phyloP scores from a whole-genome alignment of 257 asterid genomes.

The Rhazya stricta region DNA sequence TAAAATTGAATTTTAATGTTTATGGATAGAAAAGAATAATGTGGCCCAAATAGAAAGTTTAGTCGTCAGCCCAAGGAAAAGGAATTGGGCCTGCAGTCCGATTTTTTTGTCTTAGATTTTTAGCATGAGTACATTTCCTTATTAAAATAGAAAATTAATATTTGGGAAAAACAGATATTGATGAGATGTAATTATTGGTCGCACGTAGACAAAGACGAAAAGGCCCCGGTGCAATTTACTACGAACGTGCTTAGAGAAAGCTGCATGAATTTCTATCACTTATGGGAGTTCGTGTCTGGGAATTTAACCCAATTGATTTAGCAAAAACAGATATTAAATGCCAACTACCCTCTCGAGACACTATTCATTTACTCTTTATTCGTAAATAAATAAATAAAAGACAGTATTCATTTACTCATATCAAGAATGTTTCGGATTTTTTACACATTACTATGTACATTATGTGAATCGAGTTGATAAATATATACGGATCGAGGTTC shows the following conservation, averaged over 20 bases:
- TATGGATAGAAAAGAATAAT: too few relatives aligned
- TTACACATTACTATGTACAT: too few relatives aligned
- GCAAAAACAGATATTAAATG: not conserved
- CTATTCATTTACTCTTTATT: not conserved
- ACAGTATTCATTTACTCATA: not conserved
- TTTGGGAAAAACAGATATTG: not conserved
- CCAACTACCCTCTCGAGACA: conserved; percentile 8
- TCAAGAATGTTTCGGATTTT: conserved; percentile 16
- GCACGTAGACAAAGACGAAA: not conserved
- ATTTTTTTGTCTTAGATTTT: too few relatives aligned
- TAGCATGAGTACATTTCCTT: too few relatives aligned
- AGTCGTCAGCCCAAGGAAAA: too few relatives aligned
- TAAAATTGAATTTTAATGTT: too few relatives aligned
- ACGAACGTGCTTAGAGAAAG: not conserved
- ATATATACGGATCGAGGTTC: too few relatives aligned
- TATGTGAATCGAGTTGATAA: too few relatives aligned
- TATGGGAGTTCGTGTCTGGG: not conserved
- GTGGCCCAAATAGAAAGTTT: too few relatives aligned
- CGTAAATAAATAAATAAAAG: too few relatives aligned
- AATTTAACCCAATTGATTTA: not conserved
- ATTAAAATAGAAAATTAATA: too few relatives aligned
- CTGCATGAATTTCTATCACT: not conserved
- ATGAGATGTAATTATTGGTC: not conserved
- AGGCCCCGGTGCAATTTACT: not conserved
- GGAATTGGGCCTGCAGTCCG: too few relatives aligned